Percentiles rank a stretch among this genome's conserved stretches.
These are phyloP conservation scores for Cyphellophora attinorum DNA, from an alignment of 2,329 filamentous ascomycete genomes.

Conservation along the genomic window DNA sequence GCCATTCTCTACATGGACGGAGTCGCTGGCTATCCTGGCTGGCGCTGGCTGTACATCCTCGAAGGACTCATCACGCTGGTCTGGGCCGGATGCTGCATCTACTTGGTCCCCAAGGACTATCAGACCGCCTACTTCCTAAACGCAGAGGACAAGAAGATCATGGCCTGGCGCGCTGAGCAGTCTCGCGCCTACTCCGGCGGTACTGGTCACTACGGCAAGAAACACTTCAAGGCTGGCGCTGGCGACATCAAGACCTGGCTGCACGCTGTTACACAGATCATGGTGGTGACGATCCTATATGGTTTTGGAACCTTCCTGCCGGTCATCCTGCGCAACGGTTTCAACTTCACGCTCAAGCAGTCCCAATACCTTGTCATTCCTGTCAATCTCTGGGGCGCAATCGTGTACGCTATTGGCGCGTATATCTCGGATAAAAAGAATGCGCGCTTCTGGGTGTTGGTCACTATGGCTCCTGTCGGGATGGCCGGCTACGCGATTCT, in stretches of 20 bases:
- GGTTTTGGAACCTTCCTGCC: conserved; percentile 47
- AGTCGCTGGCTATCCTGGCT: conserved; percentile 33
- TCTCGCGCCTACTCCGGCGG: conserved; percentile 18
- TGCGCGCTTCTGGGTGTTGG: conserved; percentile 26
- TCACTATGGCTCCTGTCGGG: conserved; percentile 23
- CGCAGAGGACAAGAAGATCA: conserved; percentile 22
- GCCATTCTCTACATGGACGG: conserved; percentile 37
- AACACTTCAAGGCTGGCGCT: conserved; percentile 19
- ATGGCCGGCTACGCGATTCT: conserved; percentile 26
- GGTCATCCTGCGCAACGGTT: conserved; percentile 44
- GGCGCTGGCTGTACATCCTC: conserved; percentile 33
- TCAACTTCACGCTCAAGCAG: conserved; percentile 35
- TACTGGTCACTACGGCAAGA: conserved; percentile 21
- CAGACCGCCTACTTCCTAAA: conserved; percentile 23
- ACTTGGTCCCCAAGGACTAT: conserved; percentile 23
- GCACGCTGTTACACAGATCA: conserved; percentile 23
- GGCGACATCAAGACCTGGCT: conserved; percentile 25
- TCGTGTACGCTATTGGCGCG: conserved; percentile 20
- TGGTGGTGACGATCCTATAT: conserved; percentile 26
- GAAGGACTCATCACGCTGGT: conserved; percentile 23
- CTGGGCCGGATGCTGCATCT: conserved; percentile 17
- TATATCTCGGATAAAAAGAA: conserved; percentile 22
- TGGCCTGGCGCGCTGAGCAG: conserved; percentile 25
- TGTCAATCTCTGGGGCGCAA: conserved; percentile 23
- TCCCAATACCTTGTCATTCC: conserved; percentile 29